phyloP scores from a whole-genome alignment of 1,284 basidiomycete genomes.

The Cryptococcus amylolentus region DNA sequence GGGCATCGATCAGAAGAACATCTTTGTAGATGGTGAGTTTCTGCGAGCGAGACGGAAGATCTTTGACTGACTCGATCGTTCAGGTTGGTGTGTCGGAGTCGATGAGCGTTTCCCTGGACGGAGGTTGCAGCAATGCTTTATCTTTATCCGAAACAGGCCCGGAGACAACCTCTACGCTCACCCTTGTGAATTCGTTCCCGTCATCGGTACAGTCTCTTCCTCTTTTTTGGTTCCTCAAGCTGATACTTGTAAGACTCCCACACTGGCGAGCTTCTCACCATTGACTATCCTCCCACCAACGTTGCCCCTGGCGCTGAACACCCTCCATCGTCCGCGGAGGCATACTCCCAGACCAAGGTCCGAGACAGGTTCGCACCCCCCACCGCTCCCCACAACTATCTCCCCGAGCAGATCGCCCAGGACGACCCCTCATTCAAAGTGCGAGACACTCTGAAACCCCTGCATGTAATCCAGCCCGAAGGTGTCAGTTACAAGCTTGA shows the following conservation, averaged over 20 bases:
- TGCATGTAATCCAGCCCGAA: slow-evolving; percentile 83
- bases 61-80: slow-evolving; percentile 1
- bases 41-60: background rate
- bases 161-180: slow-evolving; percentile 51
- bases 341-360: slow-evolving; percentile 23
- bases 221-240: background rate
- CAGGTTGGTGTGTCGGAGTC: slow-evolving; percentile 52
- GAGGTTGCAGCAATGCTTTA: slow-evolving; percentile 50
- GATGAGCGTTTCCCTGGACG: slow-evolving; percentile 50
- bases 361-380: slow-evolving; percentile 51
- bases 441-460: slow-evolving; percentile 74
- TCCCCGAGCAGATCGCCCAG: slow-evolving; percentile 47
- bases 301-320: slow-evolving; percentile 12
- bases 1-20: slow-evolving; percentile 45
- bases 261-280: slow-evolving; percentile 48
- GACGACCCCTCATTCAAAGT: slow-evolving; percentile 56
- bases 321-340: slow-evolving; percentile 32
- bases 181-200: slow-evolving; percentile 50
- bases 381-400: slow-evolving; percentile 46
- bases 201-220: slow-evolving; percentile 18
- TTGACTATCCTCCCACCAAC: slow-evolving; percentile 46
- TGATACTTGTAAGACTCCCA: slow-evolving; percentile 35
- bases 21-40: slow-evolving; percentile 47
- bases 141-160: slow-evolving; percentile 49
- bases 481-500: slow-evolving; percentile 84